Percentiles rank a stretch among this genome's conserved stretches.
phyloP scores from a whole-genome alignment of 2,329 filamentous ascomycete species.

The Diaporthe caulivora region DNA sequence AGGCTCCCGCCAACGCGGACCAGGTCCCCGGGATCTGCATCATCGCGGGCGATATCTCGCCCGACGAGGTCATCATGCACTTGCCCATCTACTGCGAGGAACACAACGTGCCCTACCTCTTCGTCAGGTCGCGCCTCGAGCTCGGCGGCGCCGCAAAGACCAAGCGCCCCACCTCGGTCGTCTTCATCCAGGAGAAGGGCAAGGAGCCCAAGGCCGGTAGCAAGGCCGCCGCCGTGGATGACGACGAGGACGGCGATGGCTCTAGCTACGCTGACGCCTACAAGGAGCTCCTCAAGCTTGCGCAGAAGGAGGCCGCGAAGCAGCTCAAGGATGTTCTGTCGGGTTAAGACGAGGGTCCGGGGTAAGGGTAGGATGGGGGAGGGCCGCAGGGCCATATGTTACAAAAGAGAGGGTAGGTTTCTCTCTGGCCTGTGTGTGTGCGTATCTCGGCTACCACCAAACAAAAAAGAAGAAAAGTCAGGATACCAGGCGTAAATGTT shows the following conservation, averaged over 20 bases:
- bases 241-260: slow-evolving; percentile 61
- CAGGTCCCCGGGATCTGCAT: slow-evolving; percentile 81
- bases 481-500: slow-evolving; percentile 31
- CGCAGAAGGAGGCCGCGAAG: slow-evolving; percentile 74
- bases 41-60: slow-evolving; percentile 96
- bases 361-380: background rate
- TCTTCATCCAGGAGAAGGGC: slow-evolving; percentile 81
- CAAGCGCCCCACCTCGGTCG: slow-evolving; percentile 95
- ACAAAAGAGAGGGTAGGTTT: background rate
- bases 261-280: slow-evolving; percentile 75
- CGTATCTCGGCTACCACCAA: background rate
- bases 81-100: slow-evolving; percentile 98
- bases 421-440: slow-evolving; percentile 7
- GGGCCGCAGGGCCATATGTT: background rate
- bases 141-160: slow-evolving; percentile 93
- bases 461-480: slow-evolving; percentile 1
- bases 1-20: slow-evolving; percentile 69
- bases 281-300: slow-evolving; percentile 73
- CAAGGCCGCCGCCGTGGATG: slow-evolving; percentile 59
- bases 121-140: slow-evolving; percentile 91
- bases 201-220: slow-evolving; percentile 59
- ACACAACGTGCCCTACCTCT: slow-evolving; percentile 97
- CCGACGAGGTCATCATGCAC: slow-evolving; percentile 98
- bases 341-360: slow-evolving; percentile 5
- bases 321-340: slow-evolving; percentile 54